These are phyloP conservation scores for Dissophora globulifera DNA, from an alignment of 192 early-diverging fungal species.

Conservation along the genomic window DNA sequence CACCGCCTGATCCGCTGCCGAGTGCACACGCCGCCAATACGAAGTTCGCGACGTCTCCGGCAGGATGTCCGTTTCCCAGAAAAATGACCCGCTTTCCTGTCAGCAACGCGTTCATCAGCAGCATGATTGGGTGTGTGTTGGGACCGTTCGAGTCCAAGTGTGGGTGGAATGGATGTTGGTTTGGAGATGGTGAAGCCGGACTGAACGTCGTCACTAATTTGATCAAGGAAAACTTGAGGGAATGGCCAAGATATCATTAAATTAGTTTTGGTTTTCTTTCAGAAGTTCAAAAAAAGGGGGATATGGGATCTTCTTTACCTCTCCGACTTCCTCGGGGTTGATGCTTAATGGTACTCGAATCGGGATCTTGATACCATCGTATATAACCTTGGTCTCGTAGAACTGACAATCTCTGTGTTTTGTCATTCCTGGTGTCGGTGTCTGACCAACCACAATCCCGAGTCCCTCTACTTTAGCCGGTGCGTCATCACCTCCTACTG, in stretches of 20 bases:
- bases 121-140: slow-evolving; percentile 85
- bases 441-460: slow-evolving; percentile 34
- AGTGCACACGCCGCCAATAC: slow-evolving; percentile 91
- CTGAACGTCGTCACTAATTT: slow-evolving; percentile 84
- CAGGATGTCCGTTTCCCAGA: slow-evolving; percentile 88
- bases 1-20: slow-evolving; percentile 89
- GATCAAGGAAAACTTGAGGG: slow-evolving; percentile 79
- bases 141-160: slow-evolving; percentile 89
- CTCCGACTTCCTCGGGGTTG: slow-evolving; percentile 91
- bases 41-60: slow-evolving; percentile 92
- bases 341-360: slow-evolving; percentile 89
- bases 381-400: slow-evolving; percentile 88
- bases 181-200: slow-evolving; percentile 56
- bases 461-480: slow-evolving; percentile 40
- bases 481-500: slow-evolving; percentile 31
- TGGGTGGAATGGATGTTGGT: slow-evolving; percentile 75
- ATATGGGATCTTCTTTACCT: slow-evolving; percentile 66
- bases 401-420: slow-evolving; percentile 88
- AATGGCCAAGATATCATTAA: neutral
- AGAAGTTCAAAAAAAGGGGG: neutral
- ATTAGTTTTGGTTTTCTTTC: neutral
- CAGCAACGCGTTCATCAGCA: slow-evolving; percentile 89
- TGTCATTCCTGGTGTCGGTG: slow-evolving; percentile 17
- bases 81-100: slow-evolving; percentile 95
- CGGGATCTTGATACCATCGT: slow-evolving; percentile 84